Conservation (phyloP, 78 protist species). For the Emiliania huxleyi region DNA sequence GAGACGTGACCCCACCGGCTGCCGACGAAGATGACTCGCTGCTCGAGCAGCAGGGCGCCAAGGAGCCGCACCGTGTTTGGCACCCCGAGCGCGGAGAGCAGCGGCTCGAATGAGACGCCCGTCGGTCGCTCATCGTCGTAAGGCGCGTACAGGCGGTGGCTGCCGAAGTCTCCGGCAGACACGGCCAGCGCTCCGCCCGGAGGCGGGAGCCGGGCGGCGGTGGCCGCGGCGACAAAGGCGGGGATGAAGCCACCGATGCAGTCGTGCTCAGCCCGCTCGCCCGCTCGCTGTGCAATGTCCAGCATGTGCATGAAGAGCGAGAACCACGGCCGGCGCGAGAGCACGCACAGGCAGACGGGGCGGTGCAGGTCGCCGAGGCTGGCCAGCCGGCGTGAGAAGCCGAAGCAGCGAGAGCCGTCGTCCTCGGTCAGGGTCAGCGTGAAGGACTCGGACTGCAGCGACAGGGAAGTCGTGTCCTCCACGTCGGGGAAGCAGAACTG, state of each 20-base stretch:
- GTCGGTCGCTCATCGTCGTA: neutral
- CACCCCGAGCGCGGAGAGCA: neutral
- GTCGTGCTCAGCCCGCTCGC: neutral
- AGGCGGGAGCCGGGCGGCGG: neutral
- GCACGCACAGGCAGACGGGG: neutral
- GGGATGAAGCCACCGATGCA: neutral
- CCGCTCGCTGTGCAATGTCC: neutral
- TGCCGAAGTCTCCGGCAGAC: neutral
- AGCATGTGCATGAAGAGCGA: neutral
- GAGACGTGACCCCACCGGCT: neutral
- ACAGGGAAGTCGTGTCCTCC: neutral
- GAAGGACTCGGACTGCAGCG: slow-evolving; percentile 1
- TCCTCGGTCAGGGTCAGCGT: slow-evolving; percentile 20
- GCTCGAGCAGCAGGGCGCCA: slow-evolving; percentile 7
- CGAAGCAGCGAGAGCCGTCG: slow-evolving; percentile 15
- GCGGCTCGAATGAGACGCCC: neutral
- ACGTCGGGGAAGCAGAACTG: slow-evolving; percentile 2
- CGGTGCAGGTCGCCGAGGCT: neutral
- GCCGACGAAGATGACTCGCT: neutral
- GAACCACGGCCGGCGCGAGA: neutral
- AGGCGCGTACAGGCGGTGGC: neutral
- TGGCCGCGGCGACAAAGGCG: neutral
- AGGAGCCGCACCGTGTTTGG: neutral
- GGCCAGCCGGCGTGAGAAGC: slow-evolving; percentile 27
- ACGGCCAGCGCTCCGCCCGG: neutral